Evolutionary conservation across 140 eudicot species (phyloP), one percentile per base, ranked within the genome.

Genomic region (Stevia rebaudiana): DNA sequence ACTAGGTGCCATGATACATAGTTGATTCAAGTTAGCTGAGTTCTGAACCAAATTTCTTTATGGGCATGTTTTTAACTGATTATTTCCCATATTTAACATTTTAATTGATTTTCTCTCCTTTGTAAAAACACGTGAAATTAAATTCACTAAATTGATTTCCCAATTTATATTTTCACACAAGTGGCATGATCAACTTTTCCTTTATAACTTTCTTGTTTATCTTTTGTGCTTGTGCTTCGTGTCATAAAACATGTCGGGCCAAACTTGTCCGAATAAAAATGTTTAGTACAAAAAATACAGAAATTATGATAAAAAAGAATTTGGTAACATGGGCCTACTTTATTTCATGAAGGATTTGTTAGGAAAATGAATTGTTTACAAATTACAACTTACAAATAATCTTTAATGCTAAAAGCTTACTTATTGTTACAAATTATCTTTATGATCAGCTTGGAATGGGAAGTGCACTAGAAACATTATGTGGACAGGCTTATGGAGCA

Each of bases 401-500:
- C 44, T 57, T 13, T 31, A 37, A 59, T 36, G 48, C 17, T 59
- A 17, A 36, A 36, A 59, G 18, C 31, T 35, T 36, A 36, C 10
- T 35, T 11, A 36, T 4, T 36, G 63, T 33, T 17, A 17, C 17
- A 17, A 10, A 10, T 16, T 18, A 10, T 33, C 9, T 57, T 19
- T 59, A 36, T 59, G 49, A 18, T 69, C 63, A 82, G 83, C 76
- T 82, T 52, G 84, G 87, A 70, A 82, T 78, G 79, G 81, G 81
- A 70, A 62, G 87, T 78, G 87, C 87, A 48, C 66, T 81, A 0
- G 86, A 81, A 50, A 81, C 86, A 56, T 73, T 76, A 2, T 72
- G 85, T 57, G 86, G 86, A 65, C 83, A 81, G 77, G 86, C 83
- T 41, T 73, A 69, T 60, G 83, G 86, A 70, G 80, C 83, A 44